These are phyloP conservation scores for Pholiota conissans DNA, from an alignment of 768 basidiomycete genomes.

Conservation along the genomic window DNA sequence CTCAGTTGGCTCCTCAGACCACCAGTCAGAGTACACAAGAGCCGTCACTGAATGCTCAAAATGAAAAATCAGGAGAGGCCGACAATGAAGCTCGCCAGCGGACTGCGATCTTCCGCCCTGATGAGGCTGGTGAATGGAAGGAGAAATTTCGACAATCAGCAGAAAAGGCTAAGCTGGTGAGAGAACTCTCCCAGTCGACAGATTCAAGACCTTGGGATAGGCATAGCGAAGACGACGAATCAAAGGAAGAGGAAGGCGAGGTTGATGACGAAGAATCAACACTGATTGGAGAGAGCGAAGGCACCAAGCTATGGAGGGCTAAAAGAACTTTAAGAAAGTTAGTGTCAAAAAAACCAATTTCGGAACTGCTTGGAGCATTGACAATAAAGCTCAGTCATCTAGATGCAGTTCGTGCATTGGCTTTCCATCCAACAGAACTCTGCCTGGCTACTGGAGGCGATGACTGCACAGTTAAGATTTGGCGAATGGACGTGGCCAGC, in stretches of 20 bases:
- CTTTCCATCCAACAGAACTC: slow-evolving; percentile 85
- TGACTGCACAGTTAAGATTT: slow-evolving; percentile 94
- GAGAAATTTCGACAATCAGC: slow-evolving; percentile 65
- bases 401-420: slow-evolving; percentile 87
- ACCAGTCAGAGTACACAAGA: slow-evolving; percentile 29
- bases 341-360: slow-evolving; percentile 34
- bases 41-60: slow-evolving; percentile 25
- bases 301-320: slow-evolving; percentile 78
- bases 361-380: slow-evolving; percentile 12
- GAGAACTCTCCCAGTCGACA: slow-evolving; percentile 34
- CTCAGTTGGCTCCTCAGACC: slow-evolving; percentile 34
- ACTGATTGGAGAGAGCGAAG: slow-evolving; percentile 67
- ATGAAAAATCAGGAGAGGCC: slow-evolving; percentile 45
- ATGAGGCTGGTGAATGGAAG: slow-evolving; percentile 85
- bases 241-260: slow-evolving; percentile 70
- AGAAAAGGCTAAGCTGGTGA: slow-evolving; percentile 48
- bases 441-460: slow-evolving; percentile 93
- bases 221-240: slow-evolving; percentile 61
- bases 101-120: slow-evolving; percentile 88
- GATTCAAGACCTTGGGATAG: slow-evolving; percentile 52
- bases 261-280: slow-evolving; percentile 66
- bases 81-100: slow-evolving; percentile 53
- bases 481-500: slow-evolving; percentile 81
- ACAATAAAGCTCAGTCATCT: slow-evolving; percentile 65
- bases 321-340: slow-evolving; percentile 89